Percentiles rank a stretch among this genome's conserved stretches.
These are phyloP conservation scores for Iris pallida DNA, from an alignment of 116 monocot species.

Conservation along the genomic window DNA sequence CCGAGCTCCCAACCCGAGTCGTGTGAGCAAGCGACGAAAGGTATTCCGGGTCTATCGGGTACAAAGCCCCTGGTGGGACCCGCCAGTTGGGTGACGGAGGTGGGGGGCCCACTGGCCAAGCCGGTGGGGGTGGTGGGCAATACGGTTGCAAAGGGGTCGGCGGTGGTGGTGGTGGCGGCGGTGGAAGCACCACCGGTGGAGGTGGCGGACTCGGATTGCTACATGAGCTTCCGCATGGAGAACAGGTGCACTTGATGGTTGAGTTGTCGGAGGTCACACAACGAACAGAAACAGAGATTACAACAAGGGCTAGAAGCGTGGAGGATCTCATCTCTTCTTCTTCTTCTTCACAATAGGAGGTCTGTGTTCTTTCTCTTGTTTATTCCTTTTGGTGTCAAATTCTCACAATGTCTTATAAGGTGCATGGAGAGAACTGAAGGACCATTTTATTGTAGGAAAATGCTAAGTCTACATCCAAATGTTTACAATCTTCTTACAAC, in stretches of 20 bases:
- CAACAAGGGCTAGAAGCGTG: not conserved
- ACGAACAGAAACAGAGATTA: not conserved
- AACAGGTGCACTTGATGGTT: constrained; percentile 16
- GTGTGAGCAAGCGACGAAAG: not conserved
- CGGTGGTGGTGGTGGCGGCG: constrained; percentile 10
- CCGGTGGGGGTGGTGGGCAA: not conserved
- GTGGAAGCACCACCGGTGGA: not conserved
- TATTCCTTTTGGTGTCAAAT: no score
- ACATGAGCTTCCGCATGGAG: no score
- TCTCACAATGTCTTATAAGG: no score
- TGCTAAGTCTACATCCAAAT: no score
- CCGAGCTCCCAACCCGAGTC: not conserved
- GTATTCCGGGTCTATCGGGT: constrained; percentile 17
- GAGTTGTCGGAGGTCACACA: not conserved
- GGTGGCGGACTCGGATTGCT: constrained; percentile 7
- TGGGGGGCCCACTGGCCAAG: not conserved
- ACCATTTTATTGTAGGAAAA: no score
- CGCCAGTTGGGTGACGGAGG: not conserved
- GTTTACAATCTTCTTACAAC: no score
- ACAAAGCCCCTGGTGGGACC: constrained; percentile 15
- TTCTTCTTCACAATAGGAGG: no score
- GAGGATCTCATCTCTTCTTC: not conserved
- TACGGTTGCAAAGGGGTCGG: no score
- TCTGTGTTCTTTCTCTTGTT: no score
- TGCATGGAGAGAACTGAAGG: no score